Base-by-base conservation (phyloP, 2,329 filamentous ascomycete species). In the Talaromyces sp. region DNA sequence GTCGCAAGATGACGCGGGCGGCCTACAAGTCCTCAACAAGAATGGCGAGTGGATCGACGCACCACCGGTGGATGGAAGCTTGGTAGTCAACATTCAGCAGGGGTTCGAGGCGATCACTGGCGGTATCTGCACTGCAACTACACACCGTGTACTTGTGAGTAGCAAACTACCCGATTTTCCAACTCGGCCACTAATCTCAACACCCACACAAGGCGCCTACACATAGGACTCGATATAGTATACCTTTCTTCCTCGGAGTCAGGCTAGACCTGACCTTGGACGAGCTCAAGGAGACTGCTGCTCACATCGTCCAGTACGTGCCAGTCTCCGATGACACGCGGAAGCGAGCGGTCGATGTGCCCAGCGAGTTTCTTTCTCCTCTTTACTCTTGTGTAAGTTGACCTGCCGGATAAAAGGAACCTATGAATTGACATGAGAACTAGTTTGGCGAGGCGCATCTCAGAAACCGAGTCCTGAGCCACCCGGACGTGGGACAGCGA, bases 211-310 rank as follows among this genome's bases (percentile, higher is more conserved):
- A 66, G 75, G 79, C 7, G 70, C 79, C 2, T 77, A 75, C 69
- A 0, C 65, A 63, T 1, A 66, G 61, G 33, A 75, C 70, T 0
- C 63, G 74, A 57, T 76, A 75, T 64, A 83, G 81, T 44, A 80
- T 85, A 16, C 82, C 83, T 0, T 85, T 84, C 70, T 85, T 85
- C 71, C 81, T 84, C 40, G 82, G 80, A 4, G 82, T 85, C 36
- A 79, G 80, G 10, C 61, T 75, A 60, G 71, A 73, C 77, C 80
- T 73, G 75, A 85, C 71, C 68, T 79, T 85, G 56, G 80, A 83
- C 0, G 57, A 73, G 31, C 68, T 75, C 2, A 65, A 71, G 18
- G 65, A 71, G 34, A 72, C 72, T 0, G 72, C 72, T 2, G 65
- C 67, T 1, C 71, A 75, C 47, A 75, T 75, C 50, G 70, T 73